phyloP scores from a whole-genome alignment of 257 asterid species.

The Ballota nigra region DNA sequence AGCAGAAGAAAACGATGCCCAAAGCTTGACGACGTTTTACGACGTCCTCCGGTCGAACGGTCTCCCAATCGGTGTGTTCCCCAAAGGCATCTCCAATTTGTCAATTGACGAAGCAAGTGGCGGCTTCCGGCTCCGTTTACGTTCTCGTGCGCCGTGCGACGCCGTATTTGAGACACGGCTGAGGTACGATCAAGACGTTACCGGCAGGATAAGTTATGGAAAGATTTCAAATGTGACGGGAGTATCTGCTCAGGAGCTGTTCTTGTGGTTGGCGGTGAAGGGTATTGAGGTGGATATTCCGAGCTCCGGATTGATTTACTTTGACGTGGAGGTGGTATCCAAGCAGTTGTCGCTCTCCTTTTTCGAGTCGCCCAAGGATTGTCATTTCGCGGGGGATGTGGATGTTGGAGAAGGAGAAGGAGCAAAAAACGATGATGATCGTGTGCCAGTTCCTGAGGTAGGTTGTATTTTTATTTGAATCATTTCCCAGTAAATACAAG shows the following conservation, averaged over 20 bases:
- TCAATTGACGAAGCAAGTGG: conserved; percentile 38
- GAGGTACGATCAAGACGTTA: conserved; percentile 51
- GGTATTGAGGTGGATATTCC: conserved; percentile 71
- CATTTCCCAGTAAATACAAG: not conserved
- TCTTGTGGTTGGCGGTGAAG: conserved; percentile 76
- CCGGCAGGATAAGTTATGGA: conserved; percentile 53
- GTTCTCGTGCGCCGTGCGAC: conserved; percentile 57
- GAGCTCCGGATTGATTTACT: conserved; percentile 81
- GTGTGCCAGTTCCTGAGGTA: conserved; percentile 41
- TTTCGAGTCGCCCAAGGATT: conserved; percentile 72
- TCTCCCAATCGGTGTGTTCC: conserved; percentile 77
- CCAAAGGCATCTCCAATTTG: conserved; percentile 54
- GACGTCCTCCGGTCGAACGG: conserved; percentile 54
- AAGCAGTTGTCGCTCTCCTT: conserved; percentile 75
- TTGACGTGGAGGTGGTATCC: conserved; percentile 66
- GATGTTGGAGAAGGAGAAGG: conserved; percentile 6
- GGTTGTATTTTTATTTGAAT: too few species aligned
- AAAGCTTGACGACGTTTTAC: conserved; percentile 33
- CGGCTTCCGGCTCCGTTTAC: conserved; percentile 42
- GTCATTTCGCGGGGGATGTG: conserved; percentile 25
- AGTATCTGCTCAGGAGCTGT: conserved; percentile 61
- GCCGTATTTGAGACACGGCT: conserved; percentile 75
- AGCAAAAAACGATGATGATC: not conserved
- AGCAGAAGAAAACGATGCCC: not conserved
- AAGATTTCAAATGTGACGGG: conserved; percentile 55